Percentiles rank a stretch among this genome's conserved stretches.
These are phyloP conservation scores for Flammula alnicola DNA, from an alignment of 1,284 basidiomycete species.

Conservation along the genomic window DNA sequence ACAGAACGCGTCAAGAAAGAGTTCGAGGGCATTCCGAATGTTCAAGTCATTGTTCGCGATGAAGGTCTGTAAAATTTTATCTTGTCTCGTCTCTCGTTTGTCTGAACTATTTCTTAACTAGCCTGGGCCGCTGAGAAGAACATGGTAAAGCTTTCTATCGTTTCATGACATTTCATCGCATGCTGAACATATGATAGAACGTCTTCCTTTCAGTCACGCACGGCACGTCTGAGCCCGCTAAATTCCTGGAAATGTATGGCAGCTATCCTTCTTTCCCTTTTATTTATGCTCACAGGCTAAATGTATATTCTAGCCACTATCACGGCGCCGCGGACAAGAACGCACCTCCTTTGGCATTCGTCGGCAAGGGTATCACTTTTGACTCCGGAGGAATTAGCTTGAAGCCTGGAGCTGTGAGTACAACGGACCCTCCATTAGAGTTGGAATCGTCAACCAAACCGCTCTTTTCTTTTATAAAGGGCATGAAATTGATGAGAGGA, in stretches of 20 bases:
- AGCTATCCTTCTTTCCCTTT: background rate
- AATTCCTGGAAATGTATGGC: constrained; percentile 84
- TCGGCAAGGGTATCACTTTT: constrained; percentile 91
- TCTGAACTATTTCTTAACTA: constrained; percentile 43
- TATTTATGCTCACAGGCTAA: constrained; percentile 1
- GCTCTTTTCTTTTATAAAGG: constrained; percentile 38
- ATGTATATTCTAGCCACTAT: constrained; percentile 63
- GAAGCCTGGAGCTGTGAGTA: constrained; percentile 74
- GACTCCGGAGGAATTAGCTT: constrained; percentile 90
- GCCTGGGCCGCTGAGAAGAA: constrained; percentile 83
- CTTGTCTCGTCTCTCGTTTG: background rate
- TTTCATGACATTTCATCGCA: too few species aligned
- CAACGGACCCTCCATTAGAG: constrained; percentile 33
- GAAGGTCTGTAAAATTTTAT: constrained; percentile 52
- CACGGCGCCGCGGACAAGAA: constrained; percentile 66
- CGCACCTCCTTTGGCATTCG: constrained; percentile 73
- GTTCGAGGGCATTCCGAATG: constrained; percentile 71
- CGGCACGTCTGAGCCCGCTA: constrained; percentile 83
- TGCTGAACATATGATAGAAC: constrained; percentile 53
- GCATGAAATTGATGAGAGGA: constrained; percentile 81
- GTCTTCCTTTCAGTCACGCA: constrained; percentile 89
- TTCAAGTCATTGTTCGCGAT: constrained; percentile 75
- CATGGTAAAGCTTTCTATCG: constrained; percentile 57
- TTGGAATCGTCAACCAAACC: too few species aligned
- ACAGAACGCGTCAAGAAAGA: constrained; percentile 72